These are phyloP conservation scores for Botrytis pseudocinerea DNA, from an alignment of 2,329 filamentous ascomycete species.

Conservation along the genomic window DNA sequence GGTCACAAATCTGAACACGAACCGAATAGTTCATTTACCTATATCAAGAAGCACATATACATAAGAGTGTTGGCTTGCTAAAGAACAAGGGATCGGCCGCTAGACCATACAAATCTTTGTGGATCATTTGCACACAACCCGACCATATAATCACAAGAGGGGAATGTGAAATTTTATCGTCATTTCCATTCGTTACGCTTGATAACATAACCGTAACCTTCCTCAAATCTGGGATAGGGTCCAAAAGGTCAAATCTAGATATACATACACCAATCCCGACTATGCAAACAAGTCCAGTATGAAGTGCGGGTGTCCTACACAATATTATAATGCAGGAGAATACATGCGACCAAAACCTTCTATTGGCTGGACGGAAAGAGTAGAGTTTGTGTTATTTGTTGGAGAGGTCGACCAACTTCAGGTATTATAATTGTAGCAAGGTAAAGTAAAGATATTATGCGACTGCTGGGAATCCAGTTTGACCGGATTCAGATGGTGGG, in stretches of 20 bases:
- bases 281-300: constrained; percentile 36
- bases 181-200: constrained; percentile 15
- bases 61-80: neutral
- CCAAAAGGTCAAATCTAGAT: constrained; percentile 24
- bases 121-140: neutral
- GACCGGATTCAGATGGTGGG: constrained; percentile 38
- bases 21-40: neutral
- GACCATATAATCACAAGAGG: neutral
- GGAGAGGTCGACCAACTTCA: constrained; percentile 25
- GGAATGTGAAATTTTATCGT: constrained; percentile 4
- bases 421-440: constrained; percentile 9
- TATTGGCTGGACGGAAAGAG: constrained; percentile 35
- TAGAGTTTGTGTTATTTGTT: constrained; percentile 36
- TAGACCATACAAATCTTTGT: neutral
- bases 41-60: neutral
- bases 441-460: constrained; percentile 29
- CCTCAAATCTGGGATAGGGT: neutral
- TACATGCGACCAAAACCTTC: constrained; percentile 24
- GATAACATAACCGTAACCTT: constrained; percentile 5
- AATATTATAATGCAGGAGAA: constrained; percentile 27
- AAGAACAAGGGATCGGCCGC: neutral
- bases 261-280: constrained; percentile 37
- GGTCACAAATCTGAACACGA: neutral
- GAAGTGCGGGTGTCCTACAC: constrained; percentile 19
- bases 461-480: constrained; percentile 39